Evolutionary conservation across 176 grass and related monocot genomes (phyloP).

Genomic region (Tuctoria greenei): DNA sequence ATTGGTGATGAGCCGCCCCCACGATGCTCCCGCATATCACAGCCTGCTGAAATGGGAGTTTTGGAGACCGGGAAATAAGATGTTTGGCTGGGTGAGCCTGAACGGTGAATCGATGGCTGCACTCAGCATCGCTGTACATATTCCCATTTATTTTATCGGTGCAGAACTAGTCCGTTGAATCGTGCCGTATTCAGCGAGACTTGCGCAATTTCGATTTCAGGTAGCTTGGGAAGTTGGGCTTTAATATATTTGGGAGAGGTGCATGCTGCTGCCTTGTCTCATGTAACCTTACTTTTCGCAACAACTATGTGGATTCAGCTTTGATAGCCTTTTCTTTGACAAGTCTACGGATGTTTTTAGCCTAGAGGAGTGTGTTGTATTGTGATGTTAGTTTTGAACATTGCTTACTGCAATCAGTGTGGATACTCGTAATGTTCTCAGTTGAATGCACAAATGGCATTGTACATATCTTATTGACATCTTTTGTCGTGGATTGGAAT

Average conservation of each 20-base stretch:
- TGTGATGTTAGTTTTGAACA: not conserved
- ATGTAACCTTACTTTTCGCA: not conserved
- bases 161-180: not conserved
- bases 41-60: not conserved
- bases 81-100: conserved; percentile 5
- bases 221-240: not conserved
- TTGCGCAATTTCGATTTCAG: not conserved
- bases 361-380: not conserved
- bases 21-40: not conserved
- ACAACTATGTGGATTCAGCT: not conserved
- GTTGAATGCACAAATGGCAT: not conserved
- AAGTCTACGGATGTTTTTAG: not conserved
- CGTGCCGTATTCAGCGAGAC: not conserved
- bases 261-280: conserved; percentile 8
- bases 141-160: conserved; percentile 16
- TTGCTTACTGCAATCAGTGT: not conserved
- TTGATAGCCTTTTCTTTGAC: not conserved
- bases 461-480: not conserved
- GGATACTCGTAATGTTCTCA: not conserved
- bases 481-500: not conserved
- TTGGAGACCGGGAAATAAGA: conserved; percentile 23
- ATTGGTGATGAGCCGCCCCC: not conserved
- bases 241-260: conserved; percentile 11
- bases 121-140: conserved; percentile 31
- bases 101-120: not conserved